Evolutionary conservation across 148 eudicot species (phyloP), one percentile per base, ranked within the genome.

Genomic region (Diospyros kaki): DNA sequence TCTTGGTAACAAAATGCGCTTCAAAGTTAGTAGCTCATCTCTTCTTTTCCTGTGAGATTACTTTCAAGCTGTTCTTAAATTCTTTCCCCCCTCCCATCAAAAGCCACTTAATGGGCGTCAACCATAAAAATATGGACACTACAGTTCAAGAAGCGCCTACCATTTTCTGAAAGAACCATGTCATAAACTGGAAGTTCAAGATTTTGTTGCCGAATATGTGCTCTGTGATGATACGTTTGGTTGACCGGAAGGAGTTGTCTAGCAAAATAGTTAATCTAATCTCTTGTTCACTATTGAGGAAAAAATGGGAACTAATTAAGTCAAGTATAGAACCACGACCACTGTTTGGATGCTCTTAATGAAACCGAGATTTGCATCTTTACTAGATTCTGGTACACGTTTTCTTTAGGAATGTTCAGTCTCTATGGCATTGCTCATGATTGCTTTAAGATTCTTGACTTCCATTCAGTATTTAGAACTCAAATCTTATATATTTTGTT

Each of bases 1-100:
- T 66, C 88, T 94, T 40, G 87, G 86, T 2, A 89, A 92, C 72
- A 75, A 81, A 6, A 73, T 64, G 80, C 76, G 71, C 17, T 44
- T 88, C 68, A 83, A 75, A 87, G 98, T 93, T 54, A 54, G 84
- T 83, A 10, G 50, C 48, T 66, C 1, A 9, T 46, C 55, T 52
- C 66, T 28, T 28, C 28, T 4, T 48, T 48, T 4, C 52, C 52
- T 48, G 52, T 48, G 52, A 4, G 8, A 4, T 48, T 48, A 8
- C 52, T 48, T 48, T 48, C 8, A 48, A 48, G 59, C 59, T 55
- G 3, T 13, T 55, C 12, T 55, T 55, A 6, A 2, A 6, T 55
- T 55, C 12, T 55, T 2, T 55, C 12, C 12, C 59, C 8, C 4
- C n/a, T 12, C 3, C 2, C 17, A 56, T 3, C 17, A 2, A 56